A percentile compares a stretch with the other conserved stretches of the same genome.
phyloP scores from a whole-genome alignment of 768 basidiomycete genomes.

The Clathrus columnatus region DNA sequence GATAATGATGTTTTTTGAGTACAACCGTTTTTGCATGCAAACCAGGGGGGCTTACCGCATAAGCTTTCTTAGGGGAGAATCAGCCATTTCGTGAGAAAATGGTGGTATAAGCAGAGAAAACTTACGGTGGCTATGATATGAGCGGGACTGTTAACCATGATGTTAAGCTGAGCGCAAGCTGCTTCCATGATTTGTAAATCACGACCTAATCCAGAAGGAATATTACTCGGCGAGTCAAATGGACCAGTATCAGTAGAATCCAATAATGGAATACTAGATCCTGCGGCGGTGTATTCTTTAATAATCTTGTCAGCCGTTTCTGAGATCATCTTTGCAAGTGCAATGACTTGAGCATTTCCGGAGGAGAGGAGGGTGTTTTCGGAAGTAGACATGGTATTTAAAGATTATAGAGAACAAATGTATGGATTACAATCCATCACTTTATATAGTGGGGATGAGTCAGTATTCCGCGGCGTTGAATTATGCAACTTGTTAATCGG shows the following conservation, averaged over 20 bases:
- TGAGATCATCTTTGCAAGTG: constrained; percentile 22
- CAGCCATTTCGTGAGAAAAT: neutral
- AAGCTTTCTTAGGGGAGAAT: neutral
- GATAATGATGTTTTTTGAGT: too few species aligned
- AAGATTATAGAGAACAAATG: too few species aligned
- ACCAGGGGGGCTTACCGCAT: neutral
- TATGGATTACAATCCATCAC: too few species aligned
- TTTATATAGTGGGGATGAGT: too few species aligned
- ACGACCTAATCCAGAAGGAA: too few species aligned
- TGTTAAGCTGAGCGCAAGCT: constrained; percentile 28
- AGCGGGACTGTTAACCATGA: constrained; percentile 26
- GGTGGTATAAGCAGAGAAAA: neutral
- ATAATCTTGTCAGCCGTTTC: constrained; percentile 24
- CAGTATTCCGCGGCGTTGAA: too few species aligned
- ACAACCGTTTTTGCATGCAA: neutral
- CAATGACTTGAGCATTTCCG: constrained; percentile 1
- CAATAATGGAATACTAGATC: constrained; percentile 24
- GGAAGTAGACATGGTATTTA: too few species aligned
- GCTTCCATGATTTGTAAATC: constrained; percentile 22
- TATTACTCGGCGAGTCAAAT: constrained; percentile 21
- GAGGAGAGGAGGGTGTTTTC: too few species aligned
- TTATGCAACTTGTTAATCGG: too few species aligned
- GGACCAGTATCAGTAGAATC: constrained; percentile 28
- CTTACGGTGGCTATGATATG: constrained; percentile 27
- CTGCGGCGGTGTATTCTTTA: constrained; percentile 24